These are phyloP conservation scores for Stenogyne calaminthoides DNA, from an alignment of 305 asterid species.

Conservation along the genomic window DNA sequence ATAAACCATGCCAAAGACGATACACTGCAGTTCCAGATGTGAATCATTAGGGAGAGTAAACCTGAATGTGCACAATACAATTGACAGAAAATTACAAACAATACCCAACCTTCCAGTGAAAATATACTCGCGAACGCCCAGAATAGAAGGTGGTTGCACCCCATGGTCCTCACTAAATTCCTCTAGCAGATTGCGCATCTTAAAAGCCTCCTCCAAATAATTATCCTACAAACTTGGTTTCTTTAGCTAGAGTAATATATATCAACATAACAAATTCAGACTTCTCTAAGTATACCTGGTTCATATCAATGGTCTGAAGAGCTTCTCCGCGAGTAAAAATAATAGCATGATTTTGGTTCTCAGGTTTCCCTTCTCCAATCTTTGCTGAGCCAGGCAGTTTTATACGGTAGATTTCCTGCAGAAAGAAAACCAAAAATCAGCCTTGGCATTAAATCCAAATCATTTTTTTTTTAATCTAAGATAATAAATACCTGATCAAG, in stretches of 20 bases:
- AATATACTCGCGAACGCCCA: conserved; percentile 88
- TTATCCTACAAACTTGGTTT: conserved; percentile 58
- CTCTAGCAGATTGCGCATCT: conserved; percentile 88
- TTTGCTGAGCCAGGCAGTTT: conserved; percentile 84
- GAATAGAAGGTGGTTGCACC: conserved; percentile 81
- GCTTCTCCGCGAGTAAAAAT: conserved; percentile 85
- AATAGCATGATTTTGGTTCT: conserved; percentile 90
- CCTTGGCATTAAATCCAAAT: conserved; percentile 25
- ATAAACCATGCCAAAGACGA: conserved; percentile 93
- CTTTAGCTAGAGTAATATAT: conserved; percentile 8
- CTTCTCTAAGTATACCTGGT: conserved; percentile 57
- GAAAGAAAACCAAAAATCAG: conserved; percentile 38
- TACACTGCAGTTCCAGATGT: conserved; percentile 58
- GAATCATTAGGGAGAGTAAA: conserved; percentile 37
- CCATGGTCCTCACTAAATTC: conserved; percentile 90
- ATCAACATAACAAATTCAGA: neutral
- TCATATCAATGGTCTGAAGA: conserved; percentile 93
- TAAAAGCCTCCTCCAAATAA: conserved; percentile 87
- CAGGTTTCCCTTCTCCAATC: conserved; percentile 92
- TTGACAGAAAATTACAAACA: conserved; percentile 23
- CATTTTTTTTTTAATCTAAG: conserved; percentile 7
- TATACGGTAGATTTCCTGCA: conserved; percentile 87
- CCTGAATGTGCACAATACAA: conserved; percentile 19
- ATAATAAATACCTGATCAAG: conserved; percentile 76
- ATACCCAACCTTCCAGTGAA: conserved; percentile 79